phyloP scores from a whole-genome alignment of 139 green algal genomes.

The Tetradesmus lagerheimii region DNA sequence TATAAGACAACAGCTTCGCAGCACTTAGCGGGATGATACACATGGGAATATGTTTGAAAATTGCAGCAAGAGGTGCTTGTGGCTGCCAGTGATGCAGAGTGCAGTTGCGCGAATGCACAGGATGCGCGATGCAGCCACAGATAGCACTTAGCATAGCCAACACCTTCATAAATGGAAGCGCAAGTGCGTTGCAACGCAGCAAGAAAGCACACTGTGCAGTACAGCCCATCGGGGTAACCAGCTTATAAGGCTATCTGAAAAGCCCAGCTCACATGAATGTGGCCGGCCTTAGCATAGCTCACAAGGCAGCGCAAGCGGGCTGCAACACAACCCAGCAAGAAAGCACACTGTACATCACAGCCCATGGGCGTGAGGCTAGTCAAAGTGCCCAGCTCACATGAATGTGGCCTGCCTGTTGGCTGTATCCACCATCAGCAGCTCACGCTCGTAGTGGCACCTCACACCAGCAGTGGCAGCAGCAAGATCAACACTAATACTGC shows the following conservation, averaged over 20 bases:
- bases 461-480: slow-evolving; percentile 20
- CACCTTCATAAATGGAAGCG: too few relatives aligned
- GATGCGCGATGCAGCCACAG: too few relatives aligned
- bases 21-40: too few relatives aligned
- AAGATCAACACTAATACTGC: not conserved
- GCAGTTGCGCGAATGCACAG: too few relatives aligned
- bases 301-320: too few relatives aligned
- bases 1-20: too few relatives aligned
- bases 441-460: not conserved
- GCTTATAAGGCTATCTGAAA: not conserved
- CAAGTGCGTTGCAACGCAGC: not conserved
- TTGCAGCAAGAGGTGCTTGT: too few relatives aligned
- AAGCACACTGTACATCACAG: not conserved
- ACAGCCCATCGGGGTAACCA: too few relatives aligned
- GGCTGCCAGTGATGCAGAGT: too few relatives aligned
- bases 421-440: slow-evolving; percentile 33
- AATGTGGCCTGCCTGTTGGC: slow-evolving; percentile 32
- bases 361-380: not conserved
- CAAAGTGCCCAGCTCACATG: not conserved
- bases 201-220: not conserved
- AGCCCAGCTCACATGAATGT: slow-evolving; percentile 23
- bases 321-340: not conserved
- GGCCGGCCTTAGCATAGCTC: not conserved
- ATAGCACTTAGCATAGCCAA: too few relatives aligned
- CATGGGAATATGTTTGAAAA: too few relatives aligned